Base-by-base conservation (phyloP, 331 rosid genomes). In the Quercus phellos region DNA sequence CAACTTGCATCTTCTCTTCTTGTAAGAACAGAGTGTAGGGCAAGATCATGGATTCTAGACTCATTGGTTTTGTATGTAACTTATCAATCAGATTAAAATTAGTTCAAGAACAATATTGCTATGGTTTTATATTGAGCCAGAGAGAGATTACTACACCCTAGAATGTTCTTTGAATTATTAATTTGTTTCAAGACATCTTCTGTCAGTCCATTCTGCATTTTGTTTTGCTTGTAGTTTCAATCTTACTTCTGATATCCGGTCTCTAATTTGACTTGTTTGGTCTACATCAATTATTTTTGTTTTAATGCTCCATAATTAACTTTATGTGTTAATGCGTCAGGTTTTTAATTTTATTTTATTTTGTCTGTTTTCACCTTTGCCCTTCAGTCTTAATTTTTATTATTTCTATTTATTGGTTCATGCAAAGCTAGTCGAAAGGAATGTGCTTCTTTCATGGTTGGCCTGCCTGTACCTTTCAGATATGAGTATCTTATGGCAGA, bases 401-500 rank as follows among this genome's bases (percentile, higher is more conserved):
- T 59, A 8, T 73, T 53, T 70, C 67, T 79, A 75, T 82, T 70
- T 84, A 77, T 81, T 88, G 87, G 29, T 94, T 94, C 82, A 74
- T 92, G 98, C 90, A 92, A 92, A 90, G 97, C 90, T 90, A 95
- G 99, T 91, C 99, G 99, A 77, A 95, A 93, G 91, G 99, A 95
- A 89, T 95, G 99, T 74, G 96, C 98, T 46, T 87, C 97, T 70
- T 95, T 90, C 89, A 89, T 95, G 96, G 99, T 88, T 85, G 92
- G 99, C 68, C 88, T 95, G 67, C 99, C 97, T 6, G 98, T 95
- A 75, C 85, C 97, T 77, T 95, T 95, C 87, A 86, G 99, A 89
- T 95, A 93, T 18, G 99, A 95, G 82, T 93, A 90, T 85, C 93
- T 95, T 58, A 95, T 95, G 98, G 99, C 99, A 10, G 99, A 95